Conservation (phyloP, 106 monocot genomes). For the Phalaenopsis aphrodite region DNA sequence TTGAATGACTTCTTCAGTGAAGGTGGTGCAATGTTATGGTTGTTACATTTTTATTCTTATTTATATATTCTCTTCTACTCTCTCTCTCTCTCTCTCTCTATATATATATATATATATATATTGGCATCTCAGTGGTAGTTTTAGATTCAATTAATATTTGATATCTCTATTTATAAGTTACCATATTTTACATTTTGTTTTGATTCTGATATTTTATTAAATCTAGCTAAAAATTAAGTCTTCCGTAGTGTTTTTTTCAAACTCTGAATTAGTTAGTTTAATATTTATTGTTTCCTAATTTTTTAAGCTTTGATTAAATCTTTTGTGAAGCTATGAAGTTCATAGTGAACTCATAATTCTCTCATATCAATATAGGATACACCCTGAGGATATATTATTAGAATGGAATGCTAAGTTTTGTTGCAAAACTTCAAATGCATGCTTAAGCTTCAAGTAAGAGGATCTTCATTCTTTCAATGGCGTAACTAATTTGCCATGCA, state of each 20-base stretch:
- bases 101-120: no score
- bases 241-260: not conserved
- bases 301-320: not conserved
- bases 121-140: no score
- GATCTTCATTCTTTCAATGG: not conserved
- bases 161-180: no score
- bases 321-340: not conserved
- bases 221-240: not conserved
- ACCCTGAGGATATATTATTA: not conserved
- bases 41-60: no score
- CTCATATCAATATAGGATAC: not conserved
- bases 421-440: conserved; percentile 1
- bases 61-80: no score
- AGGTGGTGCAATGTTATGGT: no score
- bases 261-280: not conserved
- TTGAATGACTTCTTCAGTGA: no score
- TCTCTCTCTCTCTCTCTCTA: no score
- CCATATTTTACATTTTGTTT: no score
- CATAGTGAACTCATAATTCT: not conserved
- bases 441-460: not conserved
- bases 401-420: not conserved
- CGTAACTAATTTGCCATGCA: not conserved
- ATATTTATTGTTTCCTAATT: not conserved
- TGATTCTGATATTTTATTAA: not conserved
- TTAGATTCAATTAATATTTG: not conserved